Percentiles rank a stretch among this genome's conserved stretches.
Conservation (phyloP, 495 filamentous ascomycete genomes). For the Beverwykella pulmonaria region DNA sequence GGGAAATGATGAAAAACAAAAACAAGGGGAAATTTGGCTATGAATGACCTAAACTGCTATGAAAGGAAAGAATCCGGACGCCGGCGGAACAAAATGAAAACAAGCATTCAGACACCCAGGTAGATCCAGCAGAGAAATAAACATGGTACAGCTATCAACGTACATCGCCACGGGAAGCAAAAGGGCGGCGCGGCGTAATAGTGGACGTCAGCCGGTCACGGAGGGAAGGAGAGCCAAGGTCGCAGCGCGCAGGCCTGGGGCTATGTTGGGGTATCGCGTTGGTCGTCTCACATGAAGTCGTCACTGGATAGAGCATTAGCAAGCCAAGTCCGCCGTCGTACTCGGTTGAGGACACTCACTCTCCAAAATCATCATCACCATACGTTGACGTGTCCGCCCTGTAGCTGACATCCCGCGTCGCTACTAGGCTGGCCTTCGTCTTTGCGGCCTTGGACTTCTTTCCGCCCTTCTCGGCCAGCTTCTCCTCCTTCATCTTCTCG, state of each 20-base stretch:
- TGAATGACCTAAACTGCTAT: background rate
- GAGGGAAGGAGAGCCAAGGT: conserved; percentile 2
- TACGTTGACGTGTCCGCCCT: conserved; percentile 73
- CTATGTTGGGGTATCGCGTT: conserved; percentile 2
- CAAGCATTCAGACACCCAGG: background rate
- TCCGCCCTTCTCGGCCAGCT: conserved; percentile 85
- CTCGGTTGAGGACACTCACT: conserved; percentile 56
- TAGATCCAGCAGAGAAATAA: background rate
- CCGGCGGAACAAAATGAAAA: background rate
- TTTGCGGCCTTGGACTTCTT: conserved; percentile 97
- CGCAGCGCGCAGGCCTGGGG: background rate
- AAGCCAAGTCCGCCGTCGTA: background rate
- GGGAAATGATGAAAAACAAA: no score
- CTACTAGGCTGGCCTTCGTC: conserved; percentile 82
- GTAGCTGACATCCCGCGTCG: conserved; percentile 63
- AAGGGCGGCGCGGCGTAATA: conserved; percentile 1
- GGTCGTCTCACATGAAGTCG: conserved; percentile 47
- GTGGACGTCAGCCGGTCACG: background rate
- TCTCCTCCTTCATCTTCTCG: conserved; percentile 99
- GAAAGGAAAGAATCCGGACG: background rate
- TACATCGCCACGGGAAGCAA: background rate
- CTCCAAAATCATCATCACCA: conserved; percentile 75
- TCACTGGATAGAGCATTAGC: conserved; percentile 38
- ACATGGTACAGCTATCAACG: conserved; percentile 8
- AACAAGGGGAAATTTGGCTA: no score